These are phyloP conservation scores for Camelina hispida DNA, from an alignment of 345 rosid species.

Conservation along the genomic window DNA sequence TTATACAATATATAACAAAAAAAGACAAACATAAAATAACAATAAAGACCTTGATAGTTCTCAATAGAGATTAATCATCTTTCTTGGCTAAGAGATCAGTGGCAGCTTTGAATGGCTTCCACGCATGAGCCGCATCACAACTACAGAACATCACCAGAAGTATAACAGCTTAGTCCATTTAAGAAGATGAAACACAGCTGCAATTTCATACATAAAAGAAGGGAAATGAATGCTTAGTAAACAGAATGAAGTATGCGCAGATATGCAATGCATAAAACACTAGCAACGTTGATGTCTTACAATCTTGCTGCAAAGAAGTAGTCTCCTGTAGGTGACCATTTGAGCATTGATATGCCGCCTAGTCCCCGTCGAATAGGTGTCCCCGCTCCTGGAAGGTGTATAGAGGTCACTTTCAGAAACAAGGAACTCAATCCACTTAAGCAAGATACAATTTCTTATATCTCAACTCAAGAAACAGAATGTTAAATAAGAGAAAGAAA, in stretches of 20 bases:
- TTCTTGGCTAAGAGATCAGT: too few relatives aligned
- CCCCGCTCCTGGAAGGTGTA: constrained; percentile 62
- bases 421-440: constrained; percentile 30
- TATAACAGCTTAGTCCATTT: too few relatives aligned
- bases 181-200: too few relatives aligned
- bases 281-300: constrained; percentile 51
- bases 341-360: constrained; percentile 86
- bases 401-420: constrained; percentile 16
- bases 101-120: too few relatives aligned
- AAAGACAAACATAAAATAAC: too few relatives aligned
- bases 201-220: constrained; percentile 17
- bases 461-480: background rate
- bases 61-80: too few relatives aligned
- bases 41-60: too few relatives aligned
- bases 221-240: background rate
- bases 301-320: constrained; percentile 91
- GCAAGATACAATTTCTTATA: constrained; percentile 22
- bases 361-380: constrained; percentile 90
- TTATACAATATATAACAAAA: too few relatives aligned
- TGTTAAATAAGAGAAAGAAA: constrained; percentile 26
- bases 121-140: too few relatives aligned
- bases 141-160: too few relatives aligned
- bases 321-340: constrained; percentile 98
- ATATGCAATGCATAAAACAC: constrained; percentile 17
- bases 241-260: constrained; percentile 8